A percentile compares a stretch with the other conserved stretches of the same genome.
Conservation (phyloP, 1,139 yeast genomes). For the Saccharomycopsis hybrid region DNA sequence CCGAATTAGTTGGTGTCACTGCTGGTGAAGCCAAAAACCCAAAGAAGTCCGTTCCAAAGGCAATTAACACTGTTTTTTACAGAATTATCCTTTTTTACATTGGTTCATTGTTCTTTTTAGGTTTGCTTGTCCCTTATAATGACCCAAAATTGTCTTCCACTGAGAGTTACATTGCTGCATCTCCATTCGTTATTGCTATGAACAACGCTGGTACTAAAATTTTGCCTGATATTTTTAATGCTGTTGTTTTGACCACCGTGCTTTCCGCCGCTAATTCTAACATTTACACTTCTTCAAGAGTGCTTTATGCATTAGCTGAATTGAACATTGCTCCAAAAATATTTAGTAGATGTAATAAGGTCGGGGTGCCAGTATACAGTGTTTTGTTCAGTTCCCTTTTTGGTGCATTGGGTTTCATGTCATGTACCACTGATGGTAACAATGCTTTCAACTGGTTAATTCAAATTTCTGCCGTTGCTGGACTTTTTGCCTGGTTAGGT, state of each 20-base stretch:
- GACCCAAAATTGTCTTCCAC: constrained; percentile 48
- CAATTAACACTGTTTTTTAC: constrained; percentile 74
- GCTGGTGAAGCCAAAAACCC: constrained; percentile 89
- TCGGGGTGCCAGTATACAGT: constrained; percentile 33
- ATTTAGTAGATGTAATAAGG: constrained; percentile 41
- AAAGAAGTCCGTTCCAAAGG: constrained; percentile 73
- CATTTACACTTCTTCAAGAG: constrained; percentile 54
- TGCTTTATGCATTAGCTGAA: constrained; percentile 52
- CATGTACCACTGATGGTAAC: constrained; percentile 51
- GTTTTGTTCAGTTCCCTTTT: constrained; percentile 53
- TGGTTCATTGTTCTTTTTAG: constrained; percentile 72
- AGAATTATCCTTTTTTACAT: constrained; percentile 80
- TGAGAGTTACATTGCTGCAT: constrained; percentile 43
- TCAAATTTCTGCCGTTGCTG: constrained; percentile 73
- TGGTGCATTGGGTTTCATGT: constrained; percentile 66
- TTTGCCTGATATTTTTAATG: constrained; percentile 54
- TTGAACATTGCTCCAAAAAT: constrained; percentile 46
- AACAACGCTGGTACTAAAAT: constrained; percentile 39
- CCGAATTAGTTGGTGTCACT: constrained; percentile 81
- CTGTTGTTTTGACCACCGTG: constrained; percentile 45
- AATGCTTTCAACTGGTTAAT: constrained; percentile 79
- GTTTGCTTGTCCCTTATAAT: constrained; percentile 73
- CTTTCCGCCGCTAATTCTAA: constrained; percentile 63
- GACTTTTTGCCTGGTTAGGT: constrained; percentile 68
- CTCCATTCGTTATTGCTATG: constrained; percentile 55